These are phyloP conservation scores for Penicillium samsonianum DNA, from an alignment of 495 filamentous ascomycete species.

Conservation along the genomic window DNA sequence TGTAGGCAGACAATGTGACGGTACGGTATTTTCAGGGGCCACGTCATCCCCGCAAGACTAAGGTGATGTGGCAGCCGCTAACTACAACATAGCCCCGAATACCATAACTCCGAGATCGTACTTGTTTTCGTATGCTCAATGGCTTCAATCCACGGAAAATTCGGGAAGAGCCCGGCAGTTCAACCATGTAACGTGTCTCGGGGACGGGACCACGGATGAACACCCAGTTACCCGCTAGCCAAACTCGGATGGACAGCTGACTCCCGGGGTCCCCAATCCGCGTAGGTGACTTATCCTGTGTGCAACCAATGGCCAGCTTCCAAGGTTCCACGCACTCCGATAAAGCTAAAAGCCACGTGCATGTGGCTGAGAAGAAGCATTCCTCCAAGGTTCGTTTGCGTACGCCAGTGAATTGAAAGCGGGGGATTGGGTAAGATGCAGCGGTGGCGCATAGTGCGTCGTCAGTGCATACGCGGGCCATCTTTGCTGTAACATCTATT, in stretches of 20 bases:
- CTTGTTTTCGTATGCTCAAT: background rate
- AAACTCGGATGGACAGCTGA: background rate
- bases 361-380: conserved; percentile 4
- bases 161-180: background rate
- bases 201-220: background rate
- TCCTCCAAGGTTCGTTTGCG: too few relatives aligned
- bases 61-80: background rate
- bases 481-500: background rate
- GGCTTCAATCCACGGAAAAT: background rate
- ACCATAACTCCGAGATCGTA: background rate
- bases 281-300: background rate
- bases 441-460: background rate
- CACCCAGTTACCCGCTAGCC: background rate
- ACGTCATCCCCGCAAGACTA: conserved; percentile 5
- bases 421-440: background rate
- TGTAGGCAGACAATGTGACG: background rate
- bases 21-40: conserved; percentile 1
- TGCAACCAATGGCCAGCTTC: background rate
- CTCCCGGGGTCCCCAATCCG: background rate
- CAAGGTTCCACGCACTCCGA: background rate
- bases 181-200: background rate
- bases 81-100: background rate
- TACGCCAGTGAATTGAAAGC: background rate
- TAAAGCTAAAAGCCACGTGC: conserved; percentile 1
- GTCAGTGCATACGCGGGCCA: conserved; percentile 1